Evolutionary conservation across 1,284 basidiomycete genomes (phyloP), one percentile per base, ranked within the genome.

Genomic region (Ustilago bromivora): DNA sequence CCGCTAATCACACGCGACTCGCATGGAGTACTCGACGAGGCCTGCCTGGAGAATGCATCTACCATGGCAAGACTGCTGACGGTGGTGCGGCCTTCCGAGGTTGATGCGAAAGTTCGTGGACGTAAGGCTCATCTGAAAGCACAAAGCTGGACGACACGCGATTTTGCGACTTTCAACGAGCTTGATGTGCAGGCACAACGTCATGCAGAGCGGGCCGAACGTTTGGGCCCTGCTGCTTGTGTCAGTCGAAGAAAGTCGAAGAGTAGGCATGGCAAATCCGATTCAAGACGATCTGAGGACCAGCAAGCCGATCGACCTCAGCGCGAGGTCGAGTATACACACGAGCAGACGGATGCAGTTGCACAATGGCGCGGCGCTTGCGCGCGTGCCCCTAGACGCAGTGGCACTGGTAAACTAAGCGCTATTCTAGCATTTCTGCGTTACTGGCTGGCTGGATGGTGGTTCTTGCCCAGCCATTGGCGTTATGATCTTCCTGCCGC

Each of bases 81-180:
- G 3, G 66, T 64, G 4, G 55, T 57, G 0, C 58, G 68, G 11
- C 57, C 61, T 13, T 36, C 61, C 10, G 52, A 61, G 10, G 51
- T 60, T 12, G 32, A 46, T 19, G n/a, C 55, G 7, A 38, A 19
- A 8, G 34, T 34, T 5, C 52, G 32, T 32, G 36, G 35, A 2
- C 32, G 47, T 6, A 65, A 61, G 52, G 64, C 55, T 2, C 36
- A 55, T 49, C 58, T 82, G 49, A 80, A 80, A 46, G 23, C 38
- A 31, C 66, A 75, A 34, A 66, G 59, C 23, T 83, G 80, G 80
- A 79, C 78, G 1, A 78, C 81, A 10, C 65, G 76, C 28, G 81
- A 83, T n/a, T 80, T 82, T 53, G 72, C 78, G 0, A 67, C 71
- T 3, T 81, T 74, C 66, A 79, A 79, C 67, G 77, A 78, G 65